Base-by-base conservation (phyloP, 192 early-diverging fungal species). In the Backusella tarrabulga region DNA sequence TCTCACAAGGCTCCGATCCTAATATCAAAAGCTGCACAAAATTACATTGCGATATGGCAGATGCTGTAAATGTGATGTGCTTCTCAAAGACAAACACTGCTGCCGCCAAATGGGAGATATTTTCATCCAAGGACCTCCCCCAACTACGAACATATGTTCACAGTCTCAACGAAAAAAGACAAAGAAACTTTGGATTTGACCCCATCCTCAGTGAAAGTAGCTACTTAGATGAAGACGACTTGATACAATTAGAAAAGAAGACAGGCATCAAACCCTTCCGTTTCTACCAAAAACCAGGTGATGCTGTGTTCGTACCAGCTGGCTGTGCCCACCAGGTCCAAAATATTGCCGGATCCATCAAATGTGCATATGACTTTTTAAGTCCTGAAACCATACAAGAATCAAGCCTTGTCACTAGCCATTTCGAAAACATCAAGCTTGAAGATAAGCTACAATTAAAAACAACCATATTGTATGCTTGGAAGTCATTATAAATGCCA, bases 251-350 rank as follows among this genome's bases (percentile, higher is more conserved):
- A 19, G 77, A 63, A 34, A 19, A 71, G n/a, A 40, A 73, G 19
- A 74, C 86, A 19, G 85, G 83, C 6, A 83, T 89, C 14, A 67
- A 71, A 5, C 79, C 84, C 40, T 92, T 87, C 81, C 84, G 90
- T 17, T 66, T 95, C 0, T 85, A 85, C 71, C 92, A 95, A 80
- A 86, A 87, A 50, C 85, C 88, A 0, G 93, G 93, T 12, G 94
- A 95, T 79, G 88, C 90, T 0, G 88, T 95, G 3, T 94, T 91
- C 84, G 85, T 95, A 1, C 93, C 94, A 0, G 94, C 92, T 12
- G 94, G 94, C 6, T 91, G 86, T 36, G 90, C 92, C 0, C 91
- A 93, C 40, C 93, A 94, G 80, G 93, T 94, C 17, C 85, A 87
- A 74, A 94, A 93, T 77, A 87, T 90, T 56, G 76, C 86, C 8